A percentile compares a stretch with the other conserved stretches of the same genome.
Conservation (phyloP, 331 rosid genomes). For the Quercus lobata region DNA sequence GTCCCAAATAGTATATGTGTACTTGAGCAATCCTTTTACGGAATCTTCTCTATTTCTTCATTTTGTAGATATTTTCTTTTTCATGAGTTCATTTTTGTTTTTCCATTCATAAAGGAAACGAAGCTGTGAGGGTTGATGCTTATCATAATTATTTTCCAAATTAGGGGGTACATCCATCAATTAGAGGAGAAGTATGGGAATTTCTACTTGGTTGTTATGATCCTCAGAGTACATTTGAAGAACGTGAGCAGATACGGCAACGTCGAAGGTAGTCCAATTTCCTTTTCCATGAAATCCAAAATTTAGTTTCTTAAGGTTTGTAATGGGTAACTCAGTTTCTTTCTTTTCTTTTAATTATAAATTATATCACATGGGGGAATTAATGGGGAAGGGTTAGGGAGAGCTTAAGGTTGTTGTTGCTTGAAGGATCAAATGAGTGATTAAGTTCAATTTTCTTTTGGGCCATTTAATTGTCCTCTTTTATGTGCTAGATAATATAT, state of each 20-base stretch:
- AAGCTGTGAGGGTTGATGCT: background rate
- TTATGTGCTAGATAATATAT: background rate
- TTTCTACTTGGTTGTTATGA: slow-evolving; percentile 95
- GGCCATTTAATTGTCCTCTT: background rate
- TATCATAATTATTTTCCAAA: slow-evolving; percentile 13
- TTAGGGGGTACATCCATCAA: slow-evolving; percentile 96
- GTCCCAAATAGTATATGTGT: background rate
- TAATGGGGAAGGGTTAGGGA: background rate
- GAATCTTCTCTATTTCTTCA: background rate
- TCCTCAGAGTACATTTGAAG: slow-evolving; percentile 84
- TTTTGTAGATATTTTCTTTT: background rate
- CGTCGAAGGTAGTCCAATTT: slow-evolving; percentile 60
- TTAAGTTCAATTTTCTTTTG: background rate
- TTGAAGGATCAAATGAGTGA: background rate
- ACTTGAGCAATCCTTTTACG: background rate
- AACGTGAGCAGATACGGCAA: slow-evolving; percentile 70
- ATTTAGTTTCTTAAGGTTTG: background rate
- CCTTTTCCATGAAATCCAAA: background rate
- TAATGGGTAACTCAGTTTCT: background rate
- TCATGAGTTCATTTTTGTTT: background rate
- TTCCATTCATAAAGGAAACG: background rate
- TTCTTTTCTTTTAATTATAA: too few species aligned
- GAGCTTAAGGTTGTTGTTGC: background rate
- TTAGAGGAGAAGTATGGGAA: slow-evolving; percentile 99
- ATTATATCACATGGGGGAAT: background rate